phyloP scores from a whole-genome alignment of 371 early-diverging fungal species.

The Smittium culicis region DNA sequence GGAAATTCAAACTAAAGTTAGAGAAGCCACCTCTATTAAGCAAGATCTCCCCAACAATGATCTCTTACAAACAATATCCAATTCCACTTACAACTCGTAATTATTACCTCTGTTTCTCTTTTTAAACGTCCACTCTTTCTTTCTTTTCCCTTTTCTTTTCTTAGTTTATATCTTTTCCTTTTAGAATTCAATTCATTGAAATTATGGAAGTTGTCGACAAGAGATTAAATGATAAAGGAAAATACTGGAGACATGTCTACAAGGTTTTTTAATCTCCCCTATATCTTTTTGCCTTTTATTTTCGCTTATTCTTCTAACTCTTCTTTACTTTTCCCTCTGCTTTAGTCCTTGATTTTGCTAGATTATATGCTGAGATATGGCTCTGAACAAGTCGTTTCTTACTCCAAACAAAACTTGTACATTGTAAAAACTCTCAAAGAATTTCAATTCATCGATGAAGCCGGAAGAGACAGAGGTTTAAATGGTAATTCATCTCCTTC shows the following conservation, averaged over 20 bases:
- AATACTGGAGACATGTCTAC: slow-evolving; percentile 96
- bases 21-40: slow-evolving; percentile 89
- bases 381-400: slow-evolving; percentile 72
- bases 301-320: background rate
- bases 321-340: background rate
- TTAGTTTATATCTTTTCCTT: slow-evolving; percentile 1
- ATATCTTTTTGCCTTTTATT: slow-evolving; percentile 5
- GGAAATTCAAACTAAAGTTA: slow-evolving; percentile 88
- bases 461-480: slow-evolving; percentile 76
- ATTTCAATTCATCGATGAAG: slow-evolving; percentile 87
- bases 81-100: slow-evolving; percentile 73
- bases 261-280: slow-evolving; percentile 43
- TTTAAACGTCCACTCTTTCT: background rate
- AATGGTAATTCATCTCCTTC: slow-evolving; percentile 30
- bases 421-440: slow-evolving; percentile 89
- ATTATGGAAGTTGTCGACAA: slow-evolving; percentile 96
- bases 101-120: slow-evolving; percentile 14
- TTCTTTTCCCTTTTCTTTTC: background rate
- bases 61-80: slow-evolving; percentile 79
- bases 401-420: slow-evolving; percentile 78
- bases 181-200: slow-evolving; percentile 47
- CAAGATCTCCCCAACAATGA: slow-evolving; percentile 72
- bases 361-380: slow-evolving; percentile 68
- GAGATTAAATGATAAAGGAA: slow-evolving; percentile 90
- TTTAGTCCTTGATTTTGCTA: slow-evolving; percentile 38